phyloP scores from a whole-genome alignment of 768 basidiomycete genomes.

The Termitomyces sp. region DNA sequence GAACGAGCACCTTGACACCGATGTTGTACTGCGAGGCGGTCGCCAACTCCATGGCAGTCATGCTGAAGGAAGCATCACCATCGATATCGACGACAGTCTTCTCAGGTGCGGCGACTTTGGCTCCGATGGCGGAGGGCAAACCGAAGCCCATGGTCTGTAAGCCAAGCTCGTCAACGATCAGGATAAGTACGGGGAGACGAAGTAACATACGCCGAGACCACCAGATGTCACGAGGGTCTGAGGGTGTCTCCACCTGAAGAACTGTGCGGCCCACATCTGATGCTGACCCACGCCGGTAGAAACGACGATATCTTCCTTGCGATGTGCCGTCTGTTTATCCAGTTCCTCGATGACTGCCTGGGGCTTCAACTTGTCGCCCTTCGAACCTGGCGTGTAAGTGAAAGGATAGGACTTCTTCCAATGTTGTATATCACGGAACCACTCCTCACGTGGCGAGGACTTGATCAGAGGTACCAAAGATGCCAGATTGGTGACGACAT shows the following conservation, averaged over 20 bases:
- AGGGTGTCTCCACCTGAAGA: conserved; percentile 88
- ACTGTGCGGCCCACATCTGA: conserved; percentile 99
- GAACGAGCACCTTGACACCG: conserved; percentile 89
- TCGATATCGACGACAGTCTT: conserved; percentile 97
- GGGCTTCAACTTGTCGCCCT: conserved; percentile 81
- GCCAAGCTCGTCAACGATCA: conserved; percentile 1
- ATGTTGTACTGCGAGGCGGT: conserved; percentile 91
- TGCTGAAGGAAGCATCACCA: conserved; percentile 97
- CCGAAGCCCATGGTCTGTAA: conserved; percentile 97
- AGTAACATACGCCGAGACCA: conserved; percentile 78
- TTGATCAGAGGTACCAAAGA: conserved; percentile 80
- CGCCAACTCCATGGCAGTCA: conserved; percentile 99
- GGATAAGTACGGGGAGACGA: conserved; percentile 2
- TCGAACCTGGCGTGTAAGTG: conserved; percentile 66
- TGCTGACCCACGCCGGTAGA: conserved; percentile 98
- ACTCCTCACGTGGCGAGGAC: conserved; percentile 59
- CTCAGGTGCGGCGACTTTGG: conserved; percentile 92
- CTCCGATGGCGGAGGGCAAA: conserved; percentile 90
- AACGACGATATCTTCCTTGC: conserved; percentile 85
- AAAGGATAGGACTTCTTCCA: conserved; percentile 94
- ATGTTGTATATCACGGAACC: conserved; percentile 77
- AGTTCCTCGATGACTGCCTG: conserved; percentile 96
- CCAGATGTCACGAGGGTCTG: conserved; percentile 90
- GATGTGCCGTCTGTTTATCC: conserved; percentile 70
- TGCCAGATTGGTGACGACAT: conserved; percentile 82